Evolutionary conservation across 2,329 filamentous ascomycete species (phyloP), one percentile per base, ranked within the genome.

Genomic region (Neospermospora avenae): DNA sequence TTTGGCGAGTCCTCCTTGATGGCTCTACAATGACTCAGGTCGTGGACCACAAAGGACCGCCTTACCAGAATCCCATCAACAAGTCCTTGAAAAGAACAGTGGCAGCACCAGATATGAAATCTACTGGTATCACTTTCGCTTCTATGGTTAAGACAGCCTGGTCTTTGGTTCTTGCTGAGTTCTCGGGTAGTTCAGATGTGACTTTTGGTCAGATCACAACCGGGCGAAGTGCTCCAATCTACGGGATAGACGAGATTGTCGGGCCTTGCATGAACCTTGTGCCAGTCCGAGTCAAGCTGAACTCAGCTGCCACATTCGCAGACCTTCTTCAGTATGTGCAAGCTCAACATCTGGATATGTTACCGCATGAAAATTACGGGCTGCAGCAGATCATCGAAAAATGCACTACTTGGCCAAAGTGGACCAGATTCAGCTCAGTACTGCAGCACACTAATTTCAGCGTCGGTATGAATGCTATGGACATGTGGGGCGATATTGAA

Each of bases 251-350:
- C 25, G 63, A 74, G 22, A 75, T 78, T 53, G 72, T 74, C 58
- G 76, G 76, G 0, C 76, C 77, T 5, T 75, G 75, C 67, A 76
- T 77, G 58, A 75, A 75, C 7, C 77, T 76, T 2, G 69, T 78
- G 10, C 76, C 76, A 10, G 68, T 77, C 16, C 72, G 75, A 20
- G 70, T 77, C 46, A 64, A 64, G 4, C 58, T 76, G 13, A 67
- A 69, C 73, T 20, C 68, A 67, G 22, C 61, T 68, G 5, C 67
- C 69, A 34, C 66, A 62, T n/a, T 7, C 67, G 69, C 3, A 67
- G 76, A 14, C 25, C 81, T 77, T 55, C 69, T 84, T 20, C 71
- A 78, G 24, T 66, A 70, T 4, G 71, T 83, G 2, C 79, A 83
- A 24, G 70, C 76, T 25, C 73, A 77, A 44, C 77, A 76, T 1